Evolutionary conservation across 331 rosid genomes (phyloP).

Genomic region (Malus hybrid): DNA sequence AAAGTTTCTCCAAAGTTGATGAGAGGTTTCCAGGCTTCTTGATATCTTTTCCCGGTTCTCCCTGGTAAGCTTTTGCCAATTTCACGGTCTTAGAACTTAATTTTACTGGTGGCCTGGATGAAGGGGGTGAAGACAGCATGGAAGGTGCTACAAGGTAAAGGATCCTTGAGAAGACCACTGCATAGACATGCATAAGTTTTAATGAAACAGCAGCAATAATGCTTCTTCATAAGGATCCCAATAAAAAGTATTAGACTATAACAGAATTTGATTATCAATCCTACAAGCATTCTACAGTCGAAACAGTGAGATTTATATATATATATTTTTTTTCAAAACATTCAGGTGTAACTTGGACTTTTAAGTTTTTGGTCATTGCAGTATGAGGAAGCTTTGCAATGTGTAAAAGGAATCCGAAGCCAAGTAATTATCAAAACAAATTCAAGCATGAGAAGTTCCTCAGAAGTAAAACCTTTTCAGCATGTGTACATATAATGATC

Average conservation of each 20-base stretch:
- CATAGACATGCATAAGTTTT: constrained; percentile 30
- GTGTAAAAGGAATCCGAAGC: not conserved
- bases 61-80: constrained; percentile 58
- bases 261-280: not conserved
- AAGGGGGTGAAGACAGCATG: constrained; percentile 40
- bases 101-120: constrained; percentile 23
- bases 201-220: not conserved
- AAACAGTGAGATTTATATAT: not conserved
- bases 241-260: not conserved
- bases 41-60: constrained; percentile 52
- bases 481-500: no score
- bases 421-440: not conserved
- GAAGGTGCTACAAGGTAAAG: constrained; percentile 57
- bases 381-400: not conserved
- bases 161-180: constrained; percentile 71
- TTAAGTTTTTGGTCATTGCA: not conserved
- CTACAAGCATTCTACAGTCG: not conserved
- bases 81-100: constrained; percentile 52
- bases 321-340: not conserved
- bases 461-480: not conserved
- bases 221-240: not conserved
- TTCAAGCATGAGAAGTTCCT: not conserved
- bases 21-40: constrained; percentile 62
- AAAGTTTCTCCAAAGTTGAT: constrained; percentile 76
- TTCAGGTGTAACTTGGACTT: not conserved